A percentile compares a stretch with the other conserved stretches of the same genome.
These are phyloP conservation scores for Elongisporangium senticosum DNA, from an alignment of 352 stramenopile genomes.

Conservation along the genomic window DNA sequence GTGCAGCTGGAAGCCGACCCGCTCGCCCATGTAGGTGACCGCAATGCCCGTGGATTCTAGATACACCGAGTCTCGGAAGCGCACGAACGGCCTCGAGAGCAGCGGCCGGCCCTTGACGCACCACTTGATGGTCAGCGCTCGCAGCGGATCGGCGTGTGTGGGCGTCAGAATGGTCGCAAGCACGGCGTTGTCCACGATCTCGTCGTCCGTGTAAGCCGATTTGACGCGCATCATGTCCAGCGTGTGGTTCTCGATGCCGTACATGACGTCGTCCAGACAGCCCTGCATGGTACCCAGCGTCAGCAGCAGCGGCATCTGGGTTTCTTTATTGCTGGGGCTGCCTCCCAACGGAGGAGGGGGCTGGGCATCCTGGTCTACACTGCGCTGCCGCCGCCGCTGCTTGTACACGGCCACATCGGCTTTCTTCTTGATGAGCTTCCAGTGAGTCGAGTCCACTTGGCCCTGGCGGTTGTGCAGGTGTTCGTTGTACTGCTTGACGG, in stretches of 20 bases:
- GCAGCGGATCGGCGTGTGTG: constrained; percentile 26
- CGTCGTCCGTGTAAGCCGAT: constrained; percentile 41
- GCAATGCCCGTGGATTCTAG: constrained; percentile 40
- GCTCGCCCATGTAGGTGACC: constrained; percentile 30
- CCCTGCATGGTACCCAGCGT: constrained; percentile 17
- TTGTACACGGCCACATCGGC: constrained; percentile 34
- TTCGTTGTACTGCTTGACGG: constrained; percentile 38
- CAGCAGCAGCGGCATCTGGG: background rate
- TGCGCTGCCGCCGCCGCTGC: constrained; percentile 11
- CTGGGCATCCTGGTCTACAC: too few species aligned
- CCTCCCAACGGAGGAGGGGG: too few species aligned
- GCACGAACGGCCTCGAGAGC: constrained; percentile 29
- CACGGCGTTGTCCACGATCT: constrained; percentile 37
- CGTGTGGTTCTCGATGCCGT: constrained; percentile 37
- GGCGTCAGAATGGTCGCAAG: constrained; percentile 27
- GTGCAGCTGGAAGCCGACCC: constrained; percentile 26
- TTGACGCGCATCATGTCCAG: constrained; percentile 47
- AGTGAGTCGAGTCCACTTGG: constrained; percentile 30
- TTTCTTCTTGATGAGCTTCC: constrained; percentile 39
- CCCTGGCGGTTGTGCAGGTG: constrained; percentile 28
- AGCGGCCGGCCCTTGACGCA: constrained; percentile 35
- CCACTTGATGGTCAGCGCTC: constrained; percentile 41
- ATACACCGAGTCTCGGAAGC: constrained; percentile 47
- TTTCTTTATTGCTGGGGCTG: too few species aligned
- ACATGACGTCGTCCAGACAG: constrained; percentile 48